phyloP scores from a whole-genome alignment of 257 asterid genomes.

The Primulina tabacum region DNA sequence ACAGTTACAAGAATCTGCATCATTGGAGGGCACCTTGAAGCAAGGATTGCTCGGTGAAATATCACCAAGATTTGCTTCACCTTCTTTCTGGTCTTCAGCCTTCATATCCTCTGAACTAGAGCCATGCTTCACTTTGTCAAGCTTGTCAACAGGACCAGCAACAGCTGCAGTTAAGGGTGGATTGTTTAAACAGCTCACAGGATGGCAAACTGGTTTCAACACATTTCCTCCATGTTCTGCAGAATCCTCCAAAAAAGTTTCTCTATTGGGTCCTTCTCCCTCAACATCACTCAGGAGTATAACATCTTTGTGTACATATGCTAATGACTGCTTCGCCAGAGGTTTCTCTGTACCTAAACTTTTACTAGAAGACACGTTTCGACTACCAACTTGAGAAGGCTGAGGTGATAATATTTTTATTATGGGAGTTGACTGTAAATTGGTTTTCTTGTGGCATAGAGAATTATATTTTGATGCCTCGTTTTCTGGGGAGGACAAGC shows the following conservation, averaged over 20 bases:
- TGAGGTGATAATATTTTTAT: conserved; percentile 25
- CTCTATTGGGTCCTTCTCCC: conserved; percentile 36
- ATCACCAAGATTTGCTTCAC: conserved; percentile 30
- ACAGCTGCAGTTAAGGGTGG: conserved; percentile 28
- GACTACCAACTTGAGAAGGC: conserved; percentile 29
- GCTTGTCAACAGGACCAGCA: conserved; percentile 20
- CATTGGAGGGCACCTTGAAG: conserved; percentile 11
- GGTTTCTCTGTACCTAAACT: conserved; percentile 31
- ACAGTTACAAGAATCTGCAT: conserved; percentile 28
- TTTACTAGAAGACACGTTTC: conserved; percentile 18
- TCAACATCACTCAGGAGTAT: conserved; percentile 74
- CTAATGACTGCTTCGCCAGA: conserved; percentile 37
- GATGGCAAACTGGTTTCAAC: conserved; percentile 24
- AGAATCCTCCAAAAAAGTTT: conserved; percentile 34
- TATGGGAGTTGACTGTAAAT: conserved; percentile 30
- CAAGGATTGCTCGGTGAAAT: conserved; percentile 26
- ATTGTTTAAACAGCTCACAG: conserved; percentile 26
- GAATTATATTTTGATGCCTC: conserved; percentile 31
- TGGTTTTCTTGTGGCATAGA: conserved; percentile 35
- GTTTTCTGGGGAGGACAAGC: conserved; percentile 32
- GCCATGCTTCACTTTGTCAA: conserved; percentile 31
- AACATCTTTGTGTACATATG: conserved; percentile 39
- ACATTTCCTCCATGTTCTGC: conserved; percentile 30
- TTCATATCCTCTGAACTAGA: conserved; percentile 38
- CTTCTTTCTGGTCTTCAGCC: conserved; percentile 40